These are phyloP conservation scores for Xylariaceae sp. DNA, from an alignment of 2,329 filamentous ascomycete species.

Conservation along the genomic window DNA sequence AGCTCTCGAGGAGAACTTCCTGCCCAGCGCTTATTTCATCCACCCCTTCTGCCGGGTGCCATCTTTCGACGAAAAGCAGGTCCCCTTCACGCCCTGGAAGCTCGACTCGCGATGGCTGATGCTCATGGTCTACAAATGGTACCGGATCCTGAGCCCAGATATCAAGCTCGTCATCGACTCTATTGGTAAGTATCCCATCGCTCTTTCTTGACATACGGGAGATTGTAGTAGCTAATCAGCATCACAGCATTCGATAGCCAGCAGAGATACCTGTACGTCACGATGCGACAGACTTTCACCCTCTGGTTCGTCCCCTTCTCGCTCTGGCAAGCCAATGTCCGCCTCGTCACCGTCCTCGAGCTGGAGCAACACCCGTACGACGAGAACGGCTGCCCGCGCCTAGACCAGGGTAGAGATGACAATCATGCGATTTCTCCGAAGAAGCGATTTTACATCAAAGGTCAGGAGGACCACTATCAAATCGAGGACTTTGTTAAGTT, in stretches of 20 bases:
- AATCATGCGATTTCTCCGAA: conserved; percentile 8
- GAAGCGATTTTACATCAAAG: conserved; percentile 63
- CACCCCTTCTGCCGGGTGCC: conserved; percentile 76
- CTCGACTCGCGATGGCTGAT: conserved; percentile 64
- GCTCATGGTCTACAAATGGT: conserved; percentile 72
- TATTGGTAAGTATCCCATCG: conserved; percentile 36
- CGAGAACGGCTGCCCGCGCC: conserved; percentile 14
- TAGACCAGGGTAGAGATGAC: conserved; percentile 17
- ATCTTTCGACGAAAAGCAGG: conserved; percentile 37
- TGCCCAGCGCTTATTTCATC: conserved; percentile 65
- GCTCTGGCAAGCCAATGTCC: conserved; percentile 59
- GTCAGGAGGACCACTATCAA: conserved; percentile 81
- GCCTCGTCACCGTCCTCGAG: conserved; percentile 63
- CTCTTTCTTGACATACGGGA: too few species aligned
- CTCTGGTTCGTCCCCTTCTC: conserved; percentile 71
- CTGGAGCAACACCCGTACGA: conserved; percentile 44
- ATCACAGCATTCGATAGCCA: conserved; percentile 61
- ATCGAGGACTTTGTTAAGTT: conserved; percentile 72
- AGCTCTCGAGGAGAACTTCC: conserved; percentile 69
- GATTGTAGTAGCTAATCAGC: not conserved
- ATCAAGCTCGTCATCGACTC: conserved; percentile 66
- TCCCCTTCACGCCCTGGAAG: conserved; percentile 34
- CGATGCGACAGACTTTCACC: conserved; percentile 69
- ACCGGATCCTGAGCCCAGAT: conserved; percentile 74
- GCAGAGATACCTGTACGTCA: conserved; percentile 66